These are phyloP conservation scores for Pseudozyma tsukubaensis DNA, from an alignment of 1,284 basidiomycete genomes.

Conservation along the genomic window DNA sequence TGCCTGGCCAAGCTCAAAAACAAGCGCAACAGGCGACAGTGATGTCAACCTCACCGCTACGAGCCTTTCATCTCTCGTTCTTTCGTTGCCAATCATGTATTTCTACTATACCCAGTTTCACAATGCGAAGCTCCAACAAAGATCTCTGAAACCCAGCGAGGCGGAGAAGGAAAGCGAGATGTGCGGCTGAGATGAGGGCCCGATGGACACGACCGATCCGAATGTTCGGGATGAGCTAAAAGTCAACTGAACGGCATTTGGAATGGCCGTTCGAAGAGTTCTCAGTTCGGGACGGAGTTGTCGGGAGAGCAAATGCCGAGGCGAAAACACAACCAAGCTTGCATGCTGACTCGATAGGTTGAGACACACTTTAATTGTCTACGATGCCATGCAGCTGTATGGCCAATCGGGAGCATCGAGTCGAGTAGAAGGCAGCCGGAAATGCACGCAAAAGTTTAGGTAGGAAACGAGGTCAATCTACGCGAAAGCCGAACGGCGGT, in stretches of 20 bases:
- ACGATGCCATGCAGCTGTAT: too few relatives aligned
- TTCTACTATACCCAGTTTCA: not conserved
- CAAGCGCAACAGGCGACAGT: constrained; percentile 37
- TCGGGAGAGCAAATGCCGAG: constrained; percentile 7
- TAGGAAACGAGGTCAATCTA: not conserved
- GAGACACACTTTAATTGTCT: not conserved
- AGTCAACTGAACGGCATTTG: constrained; percentile 5
- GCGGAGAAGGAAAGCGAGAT: too few relatives aligned
- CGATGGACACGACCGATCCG: constrained; percentile 7
- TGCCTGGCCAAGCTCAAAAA: constrained; percentile 53
- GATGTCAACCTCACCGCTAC: not conserved
- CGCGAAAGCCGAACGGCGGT: constrained; percentile 2
- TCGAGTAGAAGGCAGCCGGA: too few relatives aligned
- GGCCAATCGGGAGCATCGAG: too few relatives aligned
- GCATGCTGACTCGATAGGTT: not conserved
- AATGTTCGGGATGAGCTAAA: constrained; percentile 1
- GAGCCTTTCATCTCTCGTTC: too few relatives aligned
- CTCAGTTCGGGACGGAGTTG: not conserved
- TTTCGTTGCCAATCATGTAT: not conserved
- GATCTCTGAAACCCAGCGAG: not conserved
- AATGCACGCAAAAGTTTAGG: not conserved
- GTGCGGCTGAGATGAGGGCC: too few relatives aligned
- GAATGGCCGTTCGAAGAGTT: not conserved
- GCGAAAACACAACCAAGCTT: too few relatives aligned
- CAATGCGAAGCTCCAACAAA: not conserved